Evolutionary conservation across 768 basidiomycete species (phyloP).

Genomic region (Thelephora aurantiotincta): DNA sequence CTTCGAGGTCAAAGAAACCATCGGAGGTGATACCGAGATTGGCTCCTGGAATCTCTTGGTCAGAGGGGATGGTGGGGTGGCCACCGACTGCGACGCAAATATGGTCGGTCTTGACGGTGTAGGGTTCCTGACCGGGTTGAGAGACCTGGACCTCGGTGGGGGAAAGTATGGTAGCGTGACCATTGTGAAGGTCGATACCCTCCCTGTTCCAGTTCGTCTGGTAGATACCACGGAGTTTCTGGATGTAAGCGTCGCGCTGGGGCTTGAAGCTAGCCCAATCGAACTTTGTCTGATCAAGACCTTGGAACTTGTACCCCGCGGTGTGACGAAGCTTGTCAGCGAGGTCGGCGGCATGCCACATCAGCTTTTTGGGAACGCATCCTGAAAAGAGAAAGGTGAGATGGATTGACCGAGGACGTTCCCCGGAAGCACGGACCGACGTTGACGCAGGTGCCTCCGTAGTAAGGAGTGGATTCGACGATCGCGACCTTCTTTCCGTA

Average conservation of each 20-base stretch:
- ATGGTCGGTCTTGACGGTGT: slow-evolving; percentile 61
- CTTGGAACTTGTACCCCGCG: slow-evolving; percentile 59
- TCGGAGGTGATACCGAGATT: slow-evolving; percentile 86
- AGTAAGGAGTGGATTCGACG: slow-evolving; percentile 56
- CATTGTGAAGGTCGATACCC: slow-evolving; percentile 75
- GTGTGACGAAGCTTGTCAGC: slow-evolving; percentile 76
- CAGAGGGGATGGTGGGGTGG: slow-evolving; percentile 62
- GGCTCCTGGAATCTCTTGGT: slow-evolving; percentile 77
- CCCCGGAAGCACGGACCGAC: slow-evolving; percentile 49
- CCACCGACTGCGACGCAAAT: slow-evolving; percentile 85
- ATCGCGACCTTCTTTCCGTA: slow-evolving; percentile 92
- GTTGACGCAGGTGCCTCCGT: slow-evolving; percentile 97
- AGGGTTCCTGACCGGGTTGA: slow-evolving; percentile 48
- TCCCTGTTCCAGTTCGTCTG: slow-evolving; percentile 81
- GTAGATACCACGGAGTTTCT: slow-evolving; percentile 80
- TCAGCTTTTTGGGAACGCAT: slow-evolving; percentile 99
- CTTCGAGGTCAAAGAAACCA: slow-evolving; percentile 86
- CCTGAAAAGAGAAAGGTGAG: slow-evolving; percentile 26
- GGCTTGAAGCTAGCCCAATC: slow-evolving; percentile 87
- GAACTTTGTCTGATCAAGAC: slow-evolving; percentile 43
- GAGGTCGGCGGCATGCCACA: slow-evolving; percentile 94
- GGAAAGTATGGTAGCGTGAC: slow-evolving; percentile 60
- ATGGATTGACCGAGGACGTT: background rate
- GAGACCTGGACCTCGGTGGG: slow-evolving; percentile 62
- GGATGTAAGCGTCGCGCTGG: slow-evolving; percentile 93